phyloP scores from a whole-genome alignment of 768 basidiomycete genomes.

The Mycena maculata region DNA sequence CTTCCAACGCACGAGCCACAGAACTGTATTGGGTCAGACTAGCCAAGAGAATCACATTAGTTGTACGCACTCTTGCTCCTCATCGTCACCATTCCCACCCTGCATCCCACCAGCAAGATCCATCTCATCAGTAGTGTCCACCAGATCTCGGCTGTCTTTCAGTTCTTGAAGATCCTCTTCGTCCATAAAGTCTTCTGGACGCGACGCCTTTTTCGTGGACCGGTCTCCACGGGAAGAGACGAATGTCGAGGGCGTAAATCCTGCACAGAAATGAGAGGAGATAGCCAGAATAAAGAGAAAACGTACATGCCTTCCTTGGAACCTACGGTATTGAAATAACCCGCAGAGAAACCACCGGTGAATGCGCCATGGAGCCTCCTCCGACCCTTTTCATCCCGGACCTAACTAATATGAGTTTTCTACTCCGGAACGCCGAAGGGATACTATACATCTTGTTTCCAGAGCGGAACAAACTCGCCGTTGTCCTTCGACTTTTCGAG shows the following conservation, averaged over 20 bases:
- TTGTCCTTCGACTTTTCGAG: conserved; percentile 94
- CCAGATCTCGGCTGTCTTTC: conserved; percentile 76
- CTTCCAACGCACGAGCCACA: conserved; percentile 69
- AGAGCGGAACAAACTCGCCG: conserved; percentile 94
- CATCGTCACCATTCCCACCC: conserved; percentile 50
- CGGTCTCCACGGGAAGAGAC: conserved; percentile 88
- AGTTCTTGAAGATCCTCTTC: conserved; percentile 94
- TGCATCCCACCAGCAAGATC: conserved; percentile 70
- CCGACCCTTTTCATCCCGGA: conserved; percentile 93
- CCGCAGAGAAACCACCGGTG: conserved; percentile 97
- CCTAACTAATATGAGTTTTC: conserved; percentile 55
- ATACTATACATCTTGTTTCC: conserved; percentile 90
- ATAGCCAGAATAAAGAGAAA: not conserved
- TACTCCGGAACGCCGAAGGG: not conserved
- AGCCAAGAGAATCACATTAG: not conserved
- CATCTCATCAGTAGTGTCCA: conserved; percentile 86
- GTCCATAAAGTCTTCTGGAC: conserved; percentile 97
- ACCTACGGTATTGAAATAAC: conserved; percentile 96
- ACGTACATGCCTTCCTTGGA: conserved; percentile 87
- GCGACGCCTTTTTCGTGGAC: conserved; percentile 67
- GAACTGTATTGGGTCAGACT: conserved; percentile 55
- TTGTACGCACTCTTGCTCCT: conserved; percentile 66
- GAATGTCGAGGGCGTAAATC: conserved; percentile 96
- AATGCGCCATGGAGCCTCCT: conserved; percentile 97
- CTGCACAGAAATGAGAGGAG: conserved; percentile 52